Base-by-base conservation (phyloP, 2,329 filamentous ascomycete species). In the Aureobasidium sp. region DNA sequence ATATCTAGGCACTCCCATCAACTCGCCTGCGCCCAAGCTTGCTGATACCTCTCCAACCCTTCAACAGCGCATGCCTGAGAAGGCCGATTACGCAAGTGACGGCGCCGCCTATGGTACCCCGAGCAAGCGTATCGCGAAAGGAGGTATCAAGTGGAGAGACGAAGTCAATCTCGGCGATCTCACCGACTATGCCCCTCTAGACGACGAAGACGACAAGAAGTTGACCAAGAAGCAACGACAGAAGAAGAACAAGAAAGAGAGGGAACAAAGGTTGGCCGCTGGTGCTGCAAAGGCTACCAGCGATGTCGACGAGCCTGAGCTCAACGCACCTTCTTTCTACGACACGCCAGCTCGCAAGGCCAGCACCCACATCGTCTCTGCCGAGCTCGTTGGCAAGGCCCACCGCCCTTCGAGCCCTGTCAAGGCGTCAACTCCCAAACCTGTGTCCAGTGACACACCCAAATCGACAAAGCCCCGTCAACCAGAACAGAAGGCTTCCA, bases 11-110 rank as follows among this genome's bases (percentile, higher is more conserved):
- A 70, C 75, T 9, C 66, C 72, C 12, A n/a, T 39, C 57, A 27
- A 47, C 17, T 34, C 47, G 22, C 67, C 67, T 34, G 62, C 61
- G 9, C 25, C 47, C 45, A 55, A 53, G 34, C n/a, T 31, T 39
- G 34, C 9, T 31, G 20, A 55, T 39, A 47, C 64, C 22, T 65
- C 67, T 15, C 59, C 63, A 5, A 65, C 64, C 2, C 62, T 66
- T 14, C 67, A 68, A 14, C 39, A 64, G 20, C 61, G 53, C 27
- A 52, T 69, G 55, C 61, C 66, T 14, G 64, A 58, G 59, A 68
- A 71, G 66, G 64, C 71, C 70, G 62, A 73, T 68, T 79, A 78
- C 61, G 74, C 73, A 34, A 78, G 76, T 11, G 77, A 79, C 63
- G 77, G 78, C n/a, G 75, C 74, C 39, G 68, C 72, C 8, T 73